phyloP scores from a whole-genome alignment of 2,329 filamentous ascomycete genomes.

The Daldinia eschscholtzii region DNA sequence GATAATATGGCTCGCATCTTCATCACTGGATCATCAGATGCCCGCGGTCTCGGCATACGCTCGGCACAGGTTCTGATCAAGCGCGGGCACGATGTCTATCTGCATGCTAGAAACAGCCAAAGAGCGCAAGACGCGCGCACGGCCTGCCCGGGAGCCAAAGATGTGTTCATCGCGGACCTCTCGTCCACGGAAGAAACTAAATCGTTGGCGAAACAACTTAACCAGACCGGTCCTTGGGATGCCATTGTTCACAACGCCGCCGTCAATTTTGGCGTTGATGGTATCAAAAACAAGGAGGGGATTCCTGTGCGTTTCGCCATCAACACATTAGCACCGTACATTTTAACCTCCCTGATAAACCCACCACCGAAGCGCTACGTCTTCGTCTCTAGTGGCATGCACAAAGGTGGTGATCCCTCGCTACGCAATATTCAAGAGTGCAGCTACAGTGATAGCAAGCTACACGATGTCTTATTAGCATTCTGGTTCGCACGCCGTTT shows the following conservation, averaged over 20 bases:
- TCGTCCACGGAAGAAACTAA: slow-evolving; percentile 64
- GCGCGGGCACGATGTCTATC: slow-evolving; percentile 66
- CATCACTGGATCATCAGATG: slow-evolving; percentile 70
- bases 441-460: slow-evolving; percentile 66
- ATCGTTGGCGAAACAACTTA: slow-evolving; percentile 63
- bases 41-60: slow-evolving; percentile 59
- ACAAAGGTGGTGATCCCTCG: slow-evolving; percentile 60
- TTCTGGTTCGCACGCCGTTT: slow-evolving; percentile 65
- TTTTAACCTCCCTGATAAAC: slow-evolving; percentile 64
- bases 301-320: slow-evolving; percentile 65
- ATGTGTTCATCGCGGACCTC: slow-evolving; percentile 66
- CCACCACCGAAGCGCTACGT: slow-evolving; percentile 62
- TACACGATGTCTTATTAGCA: slow-evolving; percentile 68
- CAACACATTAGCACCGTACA: slow-evolving; percentile 69
- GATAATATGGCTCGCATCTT: slow-evolving; percentile 41
- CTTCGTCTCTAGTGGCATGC: slow-evolving; percentile 65
- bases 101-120: slow-evolving; percentile 68
- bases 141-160: slow-evolving; percentile 63
- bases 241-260: slow-evolving; percentile 70
- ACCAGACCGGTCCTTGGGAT: slow-evolving; percentile 61
- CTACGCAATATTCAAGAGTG: slow-evolving; percentile 54
- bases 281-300: slow-evolving; percentile 51
- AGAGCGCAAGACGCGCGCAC: slow-evolving; percentile 63
- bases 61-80: slow-evolving; percentile 64
- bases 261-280: slow-evolving; percentile 54